These are phyloP conservation scores for Zoysia japonica DNA, from an alignment of 176 grass and related monocot genomes.

Conservation along the genomic window DNA sequence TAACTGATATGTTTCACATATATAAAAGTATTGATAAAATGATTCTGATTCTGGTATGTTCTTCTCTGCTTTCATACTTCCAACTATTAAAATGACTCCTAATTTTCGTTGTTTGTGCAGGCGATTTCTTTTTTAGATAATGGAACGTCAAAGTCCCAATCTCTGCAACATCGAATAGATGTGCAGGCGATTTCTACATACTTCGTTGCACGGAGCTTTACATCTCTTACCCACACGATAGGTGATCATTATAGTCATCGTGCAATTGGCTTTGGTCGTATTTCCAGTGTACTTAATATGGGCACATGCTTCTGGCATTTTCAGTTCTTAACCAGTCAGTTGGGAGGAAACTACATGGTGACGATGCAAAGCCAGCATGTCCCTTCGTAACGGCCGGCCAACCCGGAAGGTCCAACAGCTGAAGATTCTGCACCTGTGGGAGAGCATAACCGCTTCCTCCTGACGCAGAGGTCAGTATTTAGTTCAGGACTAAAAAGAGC, in stretches of 20 bases:
- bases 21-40: background rate
- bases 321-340: constrained; percentile 23
- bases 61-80: background rate
- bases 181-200: constrained; percentile 35
- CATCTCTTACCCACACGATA: constrained; percentile 29
- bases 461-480: background rate
- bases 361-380: background rate
- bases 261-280: constrained; percentile 24
- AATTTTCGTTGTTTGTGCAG: background rate
- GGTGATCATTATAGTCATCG: constrained; percentile 20
- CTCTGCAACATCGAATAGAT: no score
- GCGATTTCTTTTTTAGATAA: no score
- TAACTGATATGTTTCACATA: constrained; percentile 20
- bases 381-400: background rate
- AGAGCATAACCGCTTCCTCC: background rate
- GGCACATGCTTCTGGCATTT: background rate
- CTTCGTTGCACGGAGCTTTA: constrained; percentile 27
- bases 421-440: background rate
- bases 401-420: background rate
- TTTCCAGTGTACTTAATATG: background rate
- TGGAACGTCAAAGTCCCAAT: no score
- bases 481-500: background rate
- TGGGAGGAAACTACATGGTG: constrained; percentile 5
- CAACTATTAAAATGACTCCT: background rate
- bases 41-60: constrained; percentile 8